Evolutionary conservation across 495 filamentous ascomycete species (phyloP).

Genomic region (Xylaria palmicola): DNA sequence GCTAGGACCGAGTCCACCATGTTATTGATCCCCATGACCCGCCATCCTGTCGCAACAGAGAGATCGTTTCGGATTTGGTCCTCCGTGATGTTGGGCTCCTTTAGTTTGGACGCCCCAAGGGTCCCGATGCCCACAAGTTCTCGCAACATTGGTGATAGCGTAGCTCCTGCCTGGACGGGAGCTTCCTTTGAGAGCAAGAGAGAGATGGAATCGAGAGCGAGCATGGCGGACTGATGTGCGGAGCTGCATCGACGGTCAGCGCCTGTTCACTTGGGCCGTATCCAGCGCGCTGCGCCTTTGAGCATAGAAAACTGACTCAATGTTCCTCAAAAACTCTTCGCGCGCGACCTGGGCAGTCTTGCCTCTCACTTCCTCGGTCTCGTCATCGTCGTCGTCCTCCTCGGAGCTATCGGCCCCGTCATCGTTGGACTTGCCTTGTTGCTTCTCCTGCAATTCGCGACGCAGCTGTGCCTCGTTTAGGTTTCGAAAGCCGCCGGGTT

Average conservation of each 20-base stretch:
- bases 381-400: constrained; percentile 9
- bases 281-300: no score
- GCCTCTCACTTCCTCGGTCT: constrained; percentile 28
- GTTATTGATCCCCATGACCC: constrained; percentile 69
- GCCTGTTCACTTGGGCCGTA: not conserved
- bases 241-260: constrained; percentile 23
- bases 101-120: constrained; percentile 69
- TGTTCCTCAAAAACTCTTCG: constrained; percentile 54
- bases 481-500: constrained; percentile 72
- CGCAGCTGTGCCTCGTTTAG: constrained; percentile 62
- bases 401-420: constrained; percentile 14
- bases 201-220: constrained; percentile 80
- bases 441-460: constrained; percentile 56
- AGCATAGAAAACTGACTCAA: constrained; percentile 44
- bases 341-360: constrained; percentile 46
- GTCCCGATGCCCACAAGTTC: constrained; percentile 68
- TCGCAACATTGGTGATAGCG: constrained; percentile 69
- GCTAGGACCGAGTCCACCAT: constrained; percentile 73
- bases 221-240: constrained; percentile 65
- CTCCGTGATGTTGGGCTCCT: constrained; percentile 56
- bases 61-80: constrained; percentile 55
- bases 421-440: constrained; percentile 35
- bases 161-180: constrained; percentile 62
- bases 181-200: constrained; percentile 76
- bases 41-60: constrained; percentile 71